These are phyloP conservation scores for Ichthyophthirius multifiliis DNA, from an alignment of 169 alveolate species.

Conservation along the genomic window DNA sequence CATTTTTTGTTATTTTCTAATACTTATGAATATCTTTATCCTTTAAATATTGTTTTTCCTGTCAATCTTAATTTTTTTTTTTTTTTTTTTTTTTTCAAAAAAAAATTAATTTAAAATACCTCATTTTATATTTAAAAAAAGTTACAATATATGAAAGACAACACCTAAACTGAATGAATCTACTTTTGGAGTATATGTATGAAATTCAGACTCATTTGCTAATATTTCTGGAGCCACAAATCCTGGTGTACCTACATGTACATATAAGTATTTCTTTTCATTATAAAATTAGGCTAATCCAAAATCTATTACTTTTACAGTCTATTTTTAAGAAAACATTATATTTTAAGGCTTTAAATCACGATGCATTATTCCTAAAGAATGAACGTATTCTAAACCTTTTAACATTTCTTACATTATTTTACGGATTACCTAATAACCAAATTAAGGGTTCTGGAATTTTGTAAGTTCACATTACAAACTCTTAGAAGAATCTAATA, in stretches of 20 bases:
- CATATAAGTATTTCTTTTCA: slow-evolving; percentile 1
- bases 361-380: slow-evolving; percentile 36
- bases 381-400: slow-evolving; percentile 45
- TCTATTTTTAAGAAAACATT: neutral
- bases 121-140: neutral
- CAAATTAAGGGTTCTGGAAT: neutral
- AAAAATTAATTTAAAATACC: neutral
- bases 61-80: neutral
- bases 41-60: neutral
- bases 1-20: neutral
- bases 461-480: neutral
- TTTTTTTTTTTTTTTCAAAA: neutral
- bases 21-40: neutral
- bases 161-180: neutral
- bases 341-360: slow-evolving; percentile 32
- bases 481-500: neutral
- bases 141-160: neutral
- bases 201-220: slow-evolving; percentile 26
- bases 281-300: slow-evolving; percentile 10
- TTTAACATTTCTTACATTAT: slow-evolving; percentile 38
- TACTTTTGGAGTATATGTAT: neutral
- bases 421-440: slow-evolving; percentile 16
- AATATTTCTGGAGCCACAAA: slow-evolving; percentile 43
- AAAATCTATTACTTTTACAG: slow-evolving; percentile 22
- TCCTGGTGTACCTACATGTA: slow-evolving; percentile 39